Conservation (phyloP, 2,329 filamentous ascomycete species). For the Thielaviopsis ethacetica region DNA sequence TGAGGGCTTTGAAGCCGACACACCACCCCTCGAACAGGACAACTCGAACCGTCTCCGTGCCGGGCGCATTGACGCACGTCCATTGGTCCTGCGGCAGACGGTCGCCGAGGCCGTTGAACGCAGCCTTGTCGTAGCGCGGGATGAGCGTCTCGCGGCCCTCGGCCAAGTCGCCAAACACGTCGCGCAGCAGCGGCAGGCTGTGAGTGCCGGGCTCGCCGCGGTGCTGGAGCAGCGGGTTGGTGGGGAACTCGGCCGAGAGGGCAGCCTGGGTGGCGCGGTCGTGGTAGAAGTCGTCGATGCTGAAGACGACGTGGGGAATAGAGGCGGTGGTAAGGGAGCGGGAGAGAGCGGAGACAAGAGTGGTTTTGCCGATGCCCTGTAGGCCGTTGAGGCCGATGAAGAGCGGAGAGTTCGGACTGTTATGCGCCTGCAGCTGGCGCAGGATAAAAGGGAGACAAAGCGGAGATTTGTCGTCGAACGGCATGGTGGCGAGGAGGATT, state of each 20-base stretch:
- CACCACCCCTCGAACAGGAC: slow-evolving; percentile 86
- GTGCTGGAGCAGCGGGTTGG: slow-evolving; percentile 63
- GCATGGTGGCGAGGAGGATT: slow-evolving; percentile 22
- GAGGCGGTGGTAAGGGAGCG: slow-evolving; percentile 39
- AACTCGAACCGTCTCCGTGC: slow-evolving; percentile 36
- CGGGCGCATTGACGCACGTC: slow-evolving; percentile 36
- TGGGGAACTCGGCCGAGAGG: slow-evolving; percentile 46
- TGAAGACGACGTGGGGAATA: slow-evolving; percentile 49
- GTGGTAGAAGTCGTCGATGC: slow-evolving; percentile 83
- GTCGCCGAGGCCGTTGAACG: slow-evolving; percentile 60
- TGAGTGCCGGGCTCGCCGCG: slow-evolving; percentile 75
- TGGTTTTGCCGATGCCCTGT: slow-evolving; percentile 86
- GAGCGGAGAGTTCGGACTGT: slow-evolving; percentile 35
- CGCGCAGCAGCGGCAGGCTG: slow-evolving; percentile 42
- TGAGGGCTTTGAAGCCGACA: slow-evolving; percentile 59
- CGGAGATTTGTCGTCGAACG: slow-evolving; percentile 58
- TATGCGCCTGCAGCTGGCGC: slow-evolving; percentile 26
- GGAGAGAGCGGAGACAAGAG: slow-evolving; percentile 55
- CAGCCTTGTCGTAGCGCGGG: slow-evolving; percentile 73
- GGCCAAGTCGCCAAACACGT: slow-evolving; percentile 30
- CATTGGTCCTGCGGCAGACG: slow-evolving; percentile 47
- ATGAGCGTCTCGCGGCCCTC: slow-evolving; percentile 44
- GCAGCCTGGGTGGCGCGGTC: slow-evolving; percentile 49
- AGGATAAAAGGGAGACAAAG: slow-evolving; percentile 67
- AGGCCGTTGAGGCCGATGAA: slow-evolving; percentile 81